These are phyloP conservation scores for Candida morakotiae DNA, from an alignment of 805 yeast genomes.

Conservation along the genomic window DNA sequence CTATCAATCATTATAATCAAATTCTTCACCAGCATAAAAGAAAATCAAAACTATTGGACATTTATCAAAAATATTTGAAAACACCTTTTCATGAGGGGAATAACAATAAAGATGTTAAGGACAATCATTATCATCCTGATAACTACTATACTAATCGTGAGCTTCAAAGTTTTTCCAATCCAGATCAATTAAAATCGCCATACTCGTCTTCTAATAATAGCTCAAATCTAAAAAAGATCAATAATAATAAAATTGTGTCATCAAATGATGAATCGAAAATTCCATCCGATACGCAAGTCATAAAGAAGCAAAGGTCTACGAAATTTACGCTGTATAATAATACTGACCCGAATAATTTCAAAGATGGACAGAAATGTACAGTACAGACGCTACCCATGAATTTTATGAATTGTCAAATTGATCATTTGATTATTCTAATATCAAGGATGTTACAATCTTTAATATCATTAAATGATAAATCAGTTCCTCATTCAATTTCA, in stretches of 20 bases:
- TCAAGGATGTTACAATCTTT: constrained; percentile 78
- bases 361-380: not conserved
- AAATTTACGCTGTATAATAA: too few relatives aligned
- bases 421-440: constrained; percentile 67
- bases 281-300: too few relatives aligned
- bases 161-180: too few relatives aligned
- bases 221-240: too few relatives aligned
- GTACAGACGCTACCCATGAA: constrained; percentile 34
- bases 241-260: too few relatives aligned
- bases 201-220: too few relatives aligned
- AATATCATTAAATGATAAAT: constrained; percentile 67
- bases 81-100: constrained; percentile 2
- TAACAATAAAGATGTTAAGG: constrained; percentile 1
- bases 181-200: too few relatives aligned
- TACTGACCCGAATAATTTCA: too few relatives aligned
- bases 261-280: too few relatives aligned
- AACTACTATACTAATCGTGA: too few relatives aligned
- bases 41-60: constrained; percentile 17
- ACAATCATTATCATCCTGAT: not conserved
- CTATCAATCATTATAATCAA: constrained; percentile 13
- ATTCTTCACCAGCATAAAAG: constrained; percentile 17
- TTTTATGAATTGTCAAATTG: constrained; percentile 64
- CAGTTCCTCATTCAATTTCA: constrained; percentile 31
- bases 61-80: constrained; percentile 19
- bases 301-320: too few relatives aligned